These are phyloP conservation scores for Parastagonospora nodorum DNA, from an alignment of 2,329 filamentous ascomycete genomes.

Conservation along the genomic window DNA sequence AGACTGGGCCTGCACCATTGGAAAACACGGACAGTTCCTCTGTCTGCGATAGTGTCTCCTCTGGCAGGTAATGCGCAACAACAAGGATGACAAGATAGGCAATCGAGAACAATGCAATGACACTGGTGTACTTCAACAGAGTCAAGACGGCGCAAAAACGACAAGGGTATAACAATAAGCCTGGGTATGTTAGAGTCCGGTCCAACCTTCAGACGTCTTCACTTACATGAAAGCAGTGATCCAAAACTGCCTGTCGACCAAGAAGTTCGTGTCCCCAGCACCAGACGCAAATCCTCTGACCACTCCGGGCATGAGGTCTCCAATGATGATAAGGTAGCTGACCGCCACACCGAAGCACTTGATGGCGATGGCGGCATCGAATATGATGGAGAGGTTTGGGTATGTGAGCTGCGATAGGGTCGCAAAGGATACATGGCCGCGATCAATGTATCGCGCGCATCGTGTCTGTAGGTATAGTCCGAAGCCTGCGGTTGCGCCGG, in stretches of 20 bases:
- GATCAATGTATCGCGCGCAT: conserved; percentile 90
- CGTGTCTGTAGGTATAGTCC: conserved; percentile 92
- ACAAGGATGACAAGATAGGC: conserved; percentile 92
- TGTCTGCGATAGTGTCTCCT: conserved; percentile 74
- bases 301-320: conserved; percentile 96
- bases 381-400: conserved; percentile 91
- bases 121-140: conserved; percentile 96
- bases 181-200: conserved; percentile 47
- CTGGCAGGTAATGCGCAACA: conserved; percentile 85
- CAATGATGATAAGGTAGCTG: conserved; percentile 98
- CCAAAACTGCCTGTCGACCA: conserved; percentile 94
- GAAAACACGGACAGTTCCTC: conserved; percentile 76
- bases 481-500: conserved; percentile 84
- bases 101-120: conserved; percentile 89
- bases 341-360: conserved; percentile 98
- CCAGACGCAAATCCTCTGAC: conserved; percentile 76
- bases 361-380: conserved; percentile 93
- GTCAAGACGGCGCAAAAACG: conserved; percentile 87
- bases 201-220: too few relatives aligned
- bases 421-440: conserved; percentile 89
- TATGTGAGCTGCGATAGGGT: conserved; percentile 97
- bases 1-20: conserved; percentile 78
- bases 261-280: conserved; percentile 69
- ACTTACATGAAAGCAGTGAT: conserved; percentile 91
- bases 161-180: conserved; percentile 91